Conservation (phyloP, 371 early-diverging fungal genomes). For the Mortierella sp. region DNA sequence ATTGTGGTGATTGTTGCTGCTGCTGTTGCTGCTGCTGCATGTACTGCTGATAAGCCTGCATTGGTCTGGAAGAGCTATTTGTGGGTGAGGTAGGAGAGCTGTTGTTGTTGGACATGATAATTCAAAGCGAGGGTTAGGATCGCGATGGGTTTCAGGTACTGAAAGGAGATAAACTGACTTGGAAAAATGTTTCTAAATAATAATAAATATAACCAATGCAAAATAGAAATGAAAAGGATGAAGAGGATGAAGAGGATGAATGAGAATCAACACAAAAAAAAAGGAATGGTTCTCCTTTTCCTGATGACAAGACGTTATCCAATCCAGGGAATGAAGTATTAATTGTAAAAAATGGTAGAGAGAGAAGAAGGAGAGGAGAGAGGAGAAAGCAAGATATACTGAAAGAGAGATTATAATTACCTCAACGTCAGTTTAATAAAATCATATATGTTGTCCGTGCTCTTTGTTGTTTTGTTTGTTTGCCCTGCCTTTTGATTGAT, state of each 20-base stretch:
- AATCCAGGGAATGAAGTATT: not conserved
- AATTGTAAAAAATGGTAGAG: not conserved
- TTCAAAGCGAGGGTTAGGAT: not conserved
- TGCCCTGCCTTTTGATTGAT: no score
- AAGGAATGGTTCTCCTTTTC: not conserved
- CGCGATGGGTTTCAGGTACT: not conserved
- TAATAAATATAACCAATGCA: no score
- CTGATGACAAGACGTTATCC: not conserved
- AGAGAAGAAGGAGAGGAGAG: not conserved
- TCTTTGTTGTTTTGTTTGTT: no score
- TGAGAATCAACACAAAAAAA: no score
- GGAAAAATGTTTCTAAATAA: no score
- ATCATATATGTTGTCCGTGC: not conserved
- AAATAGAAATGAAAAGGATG: no score
- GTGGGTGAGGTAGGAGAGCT: constrained; percentile 16
- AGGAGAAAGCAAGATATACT: not conserved
- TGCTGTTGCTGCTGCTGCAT: constrained; percentile 24
- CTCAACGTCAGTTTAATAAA: no score
- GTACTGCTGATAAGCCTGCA: constrained; percentile 23
- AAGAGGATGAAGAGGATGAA: no score
- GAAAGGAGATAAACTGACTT: not conserved
- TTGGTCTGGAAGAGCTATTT: constrained; percentile 4
- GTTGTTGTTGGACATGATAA: constrained; percentile 23
- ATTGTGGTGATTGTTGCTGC: constrained; percentile 1
- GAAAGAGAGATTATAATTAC: no score